A percentile compares a stretch with the other conserved stretches of the same genome.
Conservation (phyloP, 306 rosid species). For the Vigna mungo region DNA sequence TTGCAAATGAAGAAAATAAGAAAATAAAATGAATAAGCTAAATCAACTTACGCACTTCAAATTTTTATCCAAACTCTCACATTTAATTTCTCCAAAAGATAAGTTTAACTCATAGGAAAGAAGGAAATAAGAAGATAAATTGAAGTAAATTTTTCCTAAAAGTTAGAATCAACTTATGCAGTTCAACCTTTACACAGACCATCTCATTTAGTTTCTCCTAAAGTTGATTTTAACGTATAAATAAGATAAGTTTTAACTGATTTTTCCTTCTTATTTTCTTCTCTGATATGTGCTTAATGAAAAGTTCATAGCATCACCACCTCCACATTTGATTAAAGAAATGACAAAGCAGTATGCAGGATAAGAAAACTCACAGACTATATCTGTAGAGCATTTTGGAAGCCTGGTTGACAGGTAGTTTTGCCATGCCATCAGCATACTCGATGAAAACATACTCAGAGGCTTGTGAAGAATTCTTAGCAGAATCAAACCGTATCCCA, state of each 20-base stretch:
- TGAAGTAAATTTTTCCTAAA: too few species aligned
- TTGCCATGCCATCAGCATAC: conserved; percentile 97
- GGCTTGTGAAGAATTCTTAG: conserved; percentile 57
- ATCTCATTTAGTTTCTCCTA: neutral
- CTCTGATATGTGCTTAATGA: neutral
- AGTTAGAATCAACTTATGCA: neutral
- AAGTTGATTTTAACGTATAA: neutral
- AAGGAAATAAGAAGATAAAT: neutral
- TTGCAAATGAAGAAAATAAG: neutral
- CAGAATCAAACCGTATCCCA: conserved; percentile 74
- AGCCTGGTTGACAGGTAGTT: conserved; percentile 89
- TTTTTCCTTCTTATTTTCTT: neutral
- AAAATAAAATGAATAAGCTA: neutral
- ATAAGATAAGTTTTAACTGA: neutral
- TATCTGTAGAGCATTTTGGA: conserved; percentile 92
- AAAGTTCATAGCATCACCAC: neutral
- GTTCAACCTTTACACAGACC: neutral
- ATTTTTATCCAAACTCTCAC: neutral
- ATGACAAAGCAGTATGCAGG: neutral
- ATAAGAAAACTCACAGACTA: conserved; percentile 67
- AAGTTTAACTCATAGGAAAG: neutral
- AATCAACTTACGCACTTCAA: neutral
- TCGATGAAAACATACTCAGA: conserved; percentile 88
- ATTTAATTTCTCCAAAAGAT: neutral
- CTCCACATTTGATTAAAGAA: conserved; percentile 14